Base-by-base conservation (phyloP, 2,329 filamentous ascomycete species). In the Colletotrichum sp. region DNA sequence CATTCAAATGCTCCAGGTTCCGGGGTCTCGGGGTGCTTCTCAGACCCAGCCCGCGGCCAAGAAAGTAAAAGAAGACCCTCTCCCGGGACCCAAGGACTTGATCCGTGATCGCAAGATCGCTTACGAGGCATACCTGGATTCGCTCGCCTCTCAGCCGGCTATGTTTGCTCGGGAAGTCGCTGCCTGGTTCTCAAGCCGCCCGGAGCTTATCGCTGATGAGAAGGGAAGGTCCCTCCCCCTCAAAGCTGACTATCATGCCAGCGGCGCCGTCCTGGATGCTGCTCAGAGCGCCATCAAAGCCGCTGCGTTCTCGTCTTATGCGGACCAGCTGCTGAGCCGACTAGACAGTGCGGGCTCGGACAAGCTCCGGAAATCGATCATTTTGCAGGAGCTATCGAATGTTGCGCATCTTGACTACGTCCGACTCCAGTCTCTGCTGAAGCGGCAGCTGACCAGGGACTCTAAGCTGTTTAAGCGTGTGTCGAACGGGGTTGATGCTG, bases 351-450 rank as follows among this genome's bases (percentile, higher is more conserved):
- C 71, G 0, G 71, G 75, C 3, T 18, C 43, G 0, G 78, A 81
- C 43, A 87, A 85, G 77, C 72, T 78, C 1, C 82, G 82, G 48
- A 80, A 78, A 7, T 78, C 77, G 1, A 81, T 85, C 2, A 68
- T 89, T 10, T 80, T 88, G 3, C 87, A 90, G 74, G 88, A 90
- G 65, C 75, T 89, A 0, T 82, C 84, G 30, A 89, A 88, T 63
- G 70, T 87, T 6, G 87, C 84, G 26, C 81, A 88, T n/a, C 72
- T 87, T 1, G 87, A 89, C 66, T 89, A 85, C 63, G 67, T 57
- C 2, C 85, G 86, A 2, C 78, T 81, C 0, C 86, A 88, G 52
- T 77, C 79, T 15, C 28, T 82, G 0, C 83, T 90, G 63, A 88
- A 85, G 74, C 87, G 87, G 8, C 79, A 84, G 3, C 78, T 89